Conservation (phyloP, 2,329 filamentous ascomycete genomes). For the Fusarium zealandicum region DNA sequence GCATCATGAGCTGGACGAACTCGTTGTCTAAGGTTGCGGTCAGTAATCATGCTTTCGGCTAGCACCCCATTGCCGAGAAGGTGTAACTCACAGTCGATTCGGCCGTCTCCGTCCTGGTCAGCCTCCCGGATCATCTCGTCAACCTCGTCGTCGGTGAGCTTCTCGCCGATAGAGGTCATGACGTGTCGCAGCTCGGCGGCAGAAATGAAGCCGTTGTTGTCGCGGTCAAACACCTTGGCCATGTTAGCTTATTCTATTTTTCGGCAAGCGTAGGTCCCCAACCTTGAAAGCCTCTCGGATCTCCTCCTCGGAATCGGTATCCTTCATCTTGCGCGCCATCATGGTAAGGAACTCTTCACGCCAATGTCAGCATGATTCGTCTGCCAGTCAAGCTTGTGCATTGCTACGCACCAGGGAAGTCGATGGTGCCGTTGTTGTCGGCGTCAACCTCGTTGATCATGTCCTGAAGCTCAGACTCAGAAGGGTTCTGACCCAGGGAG, state of each 20-base stretch:
- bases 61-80: not conserved
- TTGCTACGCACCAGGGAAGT: slow-evolving; percentile 77
- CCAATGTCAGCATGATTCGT: slow-evolving; percentile 23
- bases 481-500: slow-evolving; percentile 88
- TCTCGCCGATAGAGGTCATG: slow-evolving; percentile 92
- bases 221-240: slow-evolving; percentile 78
- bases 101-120: slow-evolving; percentile 87
- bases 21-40: slow-evolving; percentile 73
- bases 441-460: slow-evolving; percentile 96
- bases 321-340: slow-evolving; percentile 96
- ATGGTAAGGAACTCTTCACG: slow-evolving; percentile 84
- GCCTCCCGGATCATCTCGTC: slow-evolving; percentile 94
- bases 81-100: slow-evolving; percentile 79
- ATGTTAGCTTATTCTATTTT: not conserved
- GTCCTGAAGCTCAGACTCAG: slow-evolving; percentile 87
- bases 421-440: slow-evolving; percentile 92
- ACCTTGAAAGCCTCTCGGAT: slow-evolving; percentile 91
- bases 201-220: slow-evolving; percentile 92
- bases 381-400: not conserved
- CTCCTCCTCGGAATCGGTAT: slow-evolving; percentile 89
- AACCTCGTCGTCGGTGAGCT: slow-evolving; percentile 88
- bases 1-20: slow-evolving; percentile 95
- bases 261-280: slow-evolving; percentile 1
- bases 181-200: slow-evolving; percentile 87
- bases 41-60: slow-evolving; percentile 16